Conservation (phyloP, 352 stramenopile species). For the Phytophthora macrochlamydospora region DNA sequence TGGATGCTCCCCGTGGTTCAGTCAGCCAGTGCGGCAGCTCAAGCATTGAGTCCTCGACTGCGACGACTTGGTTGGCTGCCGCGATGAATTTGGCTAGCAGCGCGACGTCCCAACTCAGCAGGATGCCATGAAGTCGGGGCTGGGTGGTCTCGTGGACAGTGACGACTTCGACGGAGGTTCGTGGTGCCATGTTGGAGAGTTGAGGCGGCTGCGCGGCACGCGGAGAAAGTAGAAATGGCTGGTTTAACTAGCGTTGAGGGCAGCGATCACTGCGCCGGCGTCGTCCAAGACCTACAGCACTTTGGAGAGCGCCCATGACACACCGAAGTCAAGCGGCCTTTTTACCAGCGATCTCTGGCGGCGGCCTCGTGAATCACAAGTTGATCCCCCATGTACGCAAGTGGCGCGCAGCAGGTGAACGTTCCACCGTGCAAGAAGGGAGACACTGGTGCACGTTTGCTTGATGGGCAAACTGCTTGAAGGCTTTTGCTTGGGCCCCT, state of each 20-base stretch:
- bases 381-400: too few relatives aligned
- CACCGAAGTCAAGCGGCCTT: not conserved
- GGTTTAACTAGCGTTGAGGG: too few relatives aligned
- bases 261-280: not conserved
- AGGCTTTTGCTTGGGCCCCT: too few relatives aligned
- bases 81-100: conserved; percentile 25
- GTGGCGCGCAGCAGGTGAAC: not conserved
- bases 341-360: not conserved
- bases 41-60: conserved; percentile 24
- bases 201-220: not conserved
- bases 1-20: conserved; percentile 35
- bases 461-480: not conserved
- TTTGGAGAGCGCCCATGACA: not conserved
- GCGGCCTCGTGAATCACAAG: not conserved
- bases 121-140: conserved; percentile 15
- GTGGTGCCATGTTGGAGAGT: conserved; percentile 18
- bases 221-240: not conserved
- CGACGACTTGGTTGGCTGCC: conserved; percentile 30
- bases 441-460: not conserved
- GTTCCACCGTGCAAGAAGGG: not conserved
- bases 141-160: conserved; percentile 8
- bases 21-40: conserved; percentile 31
- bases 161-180: conserved; percentile 16
- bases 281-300: not conserved
- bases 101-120: conserved; percentile 22